These are phyloP conservation scores for Chamaecrista fasciculata DNA, from an alignment of 306 rosid genomes.

Conservation along the genomic window DNA sequence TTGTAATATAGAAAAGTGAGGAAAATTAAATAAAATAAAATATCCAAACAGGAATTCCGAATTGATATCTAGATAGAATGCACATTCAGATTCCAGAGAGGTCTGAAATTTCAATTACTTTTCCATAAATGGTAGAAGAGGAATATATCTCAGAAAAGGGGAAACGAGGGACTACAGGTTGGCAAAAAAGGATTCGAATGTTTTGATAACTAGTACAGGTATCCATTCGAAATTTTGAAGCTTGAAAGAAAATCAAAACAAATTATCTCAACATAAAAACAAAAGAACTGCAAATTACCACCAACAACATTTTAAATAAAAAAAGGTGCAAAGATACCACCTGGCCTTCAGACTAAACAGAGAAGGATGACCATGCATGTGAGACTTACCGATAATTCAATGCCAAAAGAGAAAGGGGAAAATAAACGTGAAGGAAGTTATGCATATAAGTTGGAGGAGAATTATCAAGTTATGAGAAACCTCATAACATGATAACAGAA, in stretches of 20 bases:
- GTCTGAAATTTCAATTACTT: constrained; percentile 21
- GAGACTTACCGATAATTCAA: neutral
- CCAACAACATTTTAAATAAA: neutral
- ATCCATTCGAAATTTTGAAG: neutral
- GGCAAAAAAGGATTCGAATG: neutral
- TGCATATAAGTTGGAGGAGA: neutral
- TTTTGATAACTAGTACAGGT: neutral
- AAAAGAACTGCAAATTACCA: too few relatives aligned
- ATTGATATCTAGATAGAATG: neutral
- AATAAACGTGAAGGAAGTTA: neutral
- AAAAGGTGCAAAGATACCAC: neutral
- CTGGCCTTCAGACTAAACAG: neutral
- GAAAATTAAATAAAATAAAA: neutral
- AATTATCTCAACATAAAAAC: too few relatives aligned
- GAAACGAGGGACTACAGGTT: neutral
- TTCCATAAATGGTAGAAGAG: constrained; percentile 18
- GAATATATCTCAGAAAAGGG: constrained; percentile 2
- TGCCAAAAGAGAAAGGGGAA: neutral
- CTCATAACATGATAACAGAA: neutral
- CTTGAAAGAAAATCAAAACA: neutral
- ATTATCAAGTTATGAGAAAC: neutral
- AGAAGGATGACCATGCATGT: neutral
- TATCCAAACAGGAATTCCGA: neutral
- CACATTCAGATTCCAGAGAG: constrained; percentile 2
- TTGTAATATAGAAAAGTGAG: neutral